A percentile compares a stretch with the other conserved stretches of the same genome.
Evolutionary conservation across 306 rosid genomes (phyloP).

Genomic region (Arachis stenosperma): DNA sequence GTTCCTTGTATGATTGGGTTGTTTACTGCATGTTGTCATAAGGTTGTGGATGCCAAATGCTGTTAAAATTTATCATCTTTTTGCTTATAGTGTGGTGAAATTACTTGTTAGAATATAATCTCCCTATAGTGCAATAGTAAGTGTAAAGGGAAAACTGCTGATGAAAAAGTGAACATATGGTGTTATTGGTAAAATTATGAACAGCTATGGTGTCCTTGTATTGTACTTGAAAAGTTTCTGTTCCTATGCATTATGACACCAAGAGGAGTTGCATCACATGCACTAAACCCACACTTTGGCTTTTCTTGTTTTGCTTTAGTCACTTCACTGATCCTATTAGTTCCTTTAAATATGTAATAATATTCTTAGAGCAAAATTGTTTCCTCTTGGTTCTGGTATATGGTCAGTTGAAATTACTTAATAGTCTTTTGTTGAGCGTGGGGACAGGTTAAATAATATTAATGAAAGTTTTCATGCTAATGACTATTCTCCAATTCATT

Average conservation of each 20-base stretch:
- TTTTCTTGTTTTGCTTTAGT: slow-evolving; percentile 21
- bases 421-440: not conserved
- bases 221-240: slow-evolving; percentile 21
- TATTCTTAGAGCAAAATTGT: slow-evolving; percentile 6
- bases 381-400: not conserved
- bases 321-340: slow-evolving; percentile 11
- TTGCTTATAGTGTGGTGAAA: not conserved
- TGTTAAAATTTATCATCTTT: slow-evolving; percentile 6
- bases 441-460: not conserved
- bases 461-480: slow-evolving; percentile 19
- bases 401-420: slow-evolving; percentile 1
- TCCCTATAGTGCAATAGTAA: not conserved
- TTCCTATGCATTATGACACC: not conserved
- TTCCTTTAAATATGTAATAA: not conserved
- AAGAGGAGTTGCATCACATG: not conserved
- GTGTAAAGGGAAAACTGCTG: not conserved
- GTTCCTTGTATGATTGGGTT: slow-evolving; percentile 14
- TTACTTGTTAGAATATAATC: not conserved
- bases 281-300: slow-evolving; percentile 4
- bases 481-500: not conserved
- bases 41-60: slow-evolving; percentile 3
- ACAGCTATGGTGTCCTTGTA: not conserved
- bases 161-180: slow-evolving; percentile 5
- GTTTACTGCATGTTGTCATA: not conserved
- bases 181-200: not conserved